These are phyloP conservation scores for Podosphaera aphanis DNA, from an alignment of 2,329 filamentous ascomycete species.

Conservation along the genomic window DNA sequence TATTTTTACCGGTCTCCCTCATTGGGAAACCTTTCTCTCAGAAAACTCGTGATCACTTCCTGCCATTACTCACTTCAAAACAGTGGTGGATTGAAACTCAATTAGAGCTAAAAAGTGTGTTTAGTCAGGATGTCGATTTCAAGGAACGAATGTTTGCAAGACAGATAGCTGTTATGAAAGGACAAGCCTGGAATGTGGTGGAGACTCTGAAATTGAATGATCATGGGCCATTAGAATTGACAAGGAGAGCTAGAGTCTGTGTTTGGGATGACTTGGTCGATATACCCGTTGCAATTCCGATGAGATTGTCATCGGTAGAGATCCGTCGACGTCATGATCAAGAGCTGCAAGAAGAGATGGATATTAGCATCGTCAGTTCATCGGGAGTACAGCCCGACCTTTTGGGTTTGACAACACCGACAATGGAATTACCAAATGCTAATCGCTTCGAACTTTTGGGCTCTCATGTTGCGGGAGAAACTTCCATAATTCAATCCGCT, in stretches of 20 bases:
- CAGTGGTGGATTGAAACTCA: constrained; percentile 96
- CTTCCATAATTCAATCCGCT: constrained; percentile 7
- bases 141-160: constrained; percentile 98
- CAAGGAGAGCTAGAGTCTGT: constrained; percentile 69
- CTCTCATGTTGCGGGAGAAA: constrained; percentile 15
- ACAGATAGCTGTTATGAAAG: constrained; percentile 97
- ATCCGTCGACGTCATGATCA: constrained; percentile 41
- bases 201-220: constrained; percentile 85
- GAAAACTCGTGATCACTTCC: constrained; percentile 77
- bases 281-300: constrained; percentile 77
- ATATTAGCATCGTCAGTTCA: constrained; percentile 53
- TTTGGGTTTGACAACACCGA: constrained; percentile 28
- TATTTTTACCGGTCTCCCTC: constrained; percentile 86
- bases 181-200: constrained; percentile 96
- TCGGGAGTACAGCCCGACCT: constrained; percentile 40
- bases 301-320: constrained; percentile 68
- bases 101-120: constrained; percentile 61
- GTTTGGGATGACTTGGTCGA: constrained; percentile 98
- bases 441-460: constrained; percentile 47
- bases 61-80: constrained; percentile 84
- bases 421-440: constrained; percentile 45
- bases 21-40: constrained; percentile 93
- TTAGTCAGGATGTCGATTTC: constrained; percentile 83
- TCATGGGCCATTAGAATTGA: constrained; percentile 82
- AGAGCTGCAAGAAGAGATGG: constrained; percentile 59